Evolutionary conservation across 83 land plant genomes (phyloP).

Genomic region (Thuja plicata): DNA sequence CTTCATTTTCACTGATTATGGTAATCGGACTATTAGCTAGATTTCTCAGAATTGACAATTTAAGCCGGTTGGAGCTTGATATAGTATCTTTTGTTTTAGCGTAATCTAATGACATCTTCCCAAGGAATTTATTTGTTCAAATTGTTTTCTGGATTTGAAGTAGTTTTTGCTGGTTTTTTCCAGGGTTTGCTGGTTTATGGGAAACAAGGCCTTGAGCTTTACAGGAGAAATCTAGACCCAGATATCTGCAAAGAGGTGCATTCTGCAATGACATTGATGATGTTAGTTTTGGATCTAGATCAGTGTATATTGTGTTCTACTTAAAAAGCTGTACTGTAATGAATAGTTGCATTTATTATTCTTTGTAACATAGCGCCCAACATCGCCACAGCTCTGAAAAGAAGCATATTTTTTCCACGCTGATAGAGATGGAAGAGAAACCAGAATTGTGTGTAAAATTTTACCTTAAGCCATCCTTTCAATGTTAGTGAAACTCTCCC

Average conservation of each 20-base stretch:
- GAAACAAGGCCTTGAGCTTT: constrained; percentile 68
- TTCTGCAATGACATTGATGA: constrained; percentile 3
- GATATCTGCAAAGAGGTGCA: constrained; percentile 77
- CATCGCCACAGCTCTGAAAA: background rate
- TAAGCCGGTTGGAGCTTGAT: background rate
- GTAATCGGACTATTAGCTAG: background rate
- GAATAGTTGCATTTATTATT: background rate
- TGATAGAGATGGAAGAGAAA: background rate
- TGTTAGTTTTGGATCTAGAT: background rate
- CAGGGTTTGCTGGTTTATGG: constrained; percentile 97
- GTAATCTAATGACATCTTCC: background rate
- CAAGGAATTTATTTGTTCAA: background rate
- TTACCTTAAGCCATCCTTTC: background rate
- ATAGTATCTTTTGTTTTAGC: background rate
- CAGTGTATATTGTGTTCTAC: background rate
- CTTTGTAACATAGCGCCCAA: background rate
- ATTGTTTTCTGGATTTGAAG: background rate
- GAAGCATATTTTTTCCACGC: background rate
- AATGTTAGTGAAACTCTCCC: background rate
- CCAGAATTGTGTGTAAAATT: background rate
- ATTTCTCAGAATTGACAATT: background rate
- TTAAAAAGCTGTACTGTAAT: background rate
- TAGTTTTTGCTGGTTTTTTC: background rate
- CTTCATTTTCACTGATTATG: background rate
- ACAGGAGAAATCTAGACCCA: constrained; percentile 53